phyloP scores from a whole-genome alignment of 2,329 filamentous ascomycete species.

The Pestalotiopsis sp. region DNA sequence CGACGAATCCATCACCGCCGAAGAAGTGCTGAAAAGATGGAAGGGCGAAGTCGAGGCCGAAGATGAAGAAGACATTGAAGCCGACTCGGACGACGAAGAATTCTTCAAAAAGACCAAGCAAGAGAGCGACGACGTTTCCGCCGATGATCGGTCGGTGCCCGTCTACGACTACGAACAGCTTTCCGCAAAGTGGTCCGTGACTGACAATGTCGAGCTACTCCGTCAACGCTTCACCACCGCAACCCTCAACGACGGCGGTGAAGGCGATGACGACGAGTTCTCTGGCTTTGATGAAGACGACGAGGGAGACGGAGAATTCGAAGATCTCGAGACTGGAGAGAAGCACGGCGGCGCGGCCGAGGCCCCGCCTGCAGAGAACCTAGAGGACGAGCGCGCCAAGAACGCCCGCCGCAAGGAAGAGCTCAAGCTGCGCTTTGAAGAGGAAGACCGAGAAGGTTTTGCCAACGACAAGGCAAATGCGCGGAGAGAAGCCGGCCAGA shows the following conservation, averaged over 20 bases:
- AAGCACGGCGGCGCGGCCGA: constrained; percentile 43
- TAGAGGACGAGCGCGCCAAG: constrained; percentile 87
- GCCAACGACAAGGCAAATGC: constrained; percentile 84
- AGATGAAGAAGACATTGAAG: constrained; percentile 61
- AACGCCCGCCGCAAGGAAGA: constrained; percentile 95
- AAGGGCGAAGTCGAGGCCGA: constrained; percentile 62
- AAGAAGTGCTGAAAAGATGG: constrained; percentile 80
- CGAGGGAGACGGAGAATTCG: constrained; percentile 64
- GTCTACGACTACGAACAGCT: constrained; percentile 78
- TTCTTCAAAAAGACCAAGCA: constrained; percentile 67
- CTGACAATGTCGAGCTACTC: constrained; percentile 75
- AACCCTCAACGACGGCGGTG: constrained; percentile 58
- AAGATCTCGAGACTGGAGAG: constrained; percentile 82
- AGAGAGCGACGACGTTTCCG: constrained; percentile 67
- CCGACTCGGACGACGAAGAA: constrained; percentile 58
- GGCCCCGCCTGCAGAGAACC: constrained; percentile 44
- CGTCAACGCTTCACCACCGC: constrained; percentile 75
- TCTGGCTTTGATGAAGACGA: constrained; percentile 45
- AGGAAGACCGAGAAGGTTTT: constrained; percentile 96
- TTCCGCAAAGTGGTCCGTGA: constrained; percentile 81
- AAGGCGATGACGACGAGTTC: constrained; percentile 57
- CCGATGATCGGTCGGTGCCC: constrained; percentile 80
- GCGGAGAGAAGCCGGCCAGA: constrained; percentile 63
- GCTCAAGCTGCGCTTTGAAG: constrained; percentile 89
- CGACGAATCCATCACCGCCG: constrained; percentile 74